These are phyloP conservation scores for Crithidia brevicula DNA, from an alignment of 208 protist genomes.

Conservation along the genomic window DNA sequence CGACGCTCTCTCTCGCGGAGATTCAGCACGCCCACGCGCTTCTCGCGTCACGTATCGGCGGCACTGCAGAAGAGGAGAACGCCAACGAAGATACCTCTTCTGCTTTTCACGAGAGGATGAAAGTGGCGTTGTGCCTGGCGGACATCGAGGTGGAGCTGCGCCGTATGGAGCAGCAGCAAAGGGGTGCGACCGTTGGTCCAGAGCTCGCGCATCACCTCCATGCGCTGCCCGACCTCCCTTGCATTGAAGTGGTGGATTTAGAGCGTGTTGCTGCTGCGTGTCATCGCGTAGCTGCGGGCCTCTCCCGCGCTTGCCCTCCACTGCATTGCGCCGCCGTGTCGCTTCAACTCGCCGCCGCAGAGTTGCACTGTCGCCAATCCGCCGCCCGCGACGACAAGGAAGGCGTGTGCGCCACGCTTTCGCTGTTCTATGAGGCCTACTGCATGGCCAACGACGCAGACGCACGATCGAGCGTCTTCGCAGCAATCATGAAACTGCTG, in stretches of 20 bases:
- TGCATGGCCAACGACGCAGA: slow-evolving; percentile 1
- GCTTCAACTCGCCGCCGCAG: slow-evolving; percentile 6
- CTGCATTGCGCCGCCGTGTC: slow-evolving; percentile 8
- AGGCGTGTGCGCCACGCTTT: not conserved
- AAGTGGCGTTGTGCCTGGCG: slow-evolving; percentile 9
- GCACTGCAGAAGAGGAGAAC: not conserved
- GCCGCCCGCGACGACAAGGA: not conserved
- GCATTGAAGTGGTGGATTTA: slow-evolving; percentile 11
- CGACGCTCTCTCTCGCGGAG: slow-evolving; percentile 16
- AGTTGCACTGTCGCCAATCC: not conserved
- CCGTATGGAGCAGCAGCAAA: not conserved
- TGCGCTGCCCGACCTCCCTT: not conserved
- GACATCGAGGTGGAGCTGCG: slow-evolving; percentile 24
- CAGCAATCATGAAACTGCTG: not conserved
- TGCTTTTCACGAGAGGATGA: not conserved
- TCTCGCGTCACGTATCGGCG: not conserved
- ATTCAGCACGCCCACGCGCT: slow-evolving; percentile 1
- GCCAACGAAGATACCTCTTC: not conserved
- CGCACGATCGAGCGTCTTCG: not conserved
- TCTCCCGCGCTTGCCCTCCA: not conserved
- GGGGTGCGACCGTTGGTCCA: slow-evolving; percentile 1
- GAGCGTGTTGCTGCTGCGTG: slow-evolving; percentile 23
- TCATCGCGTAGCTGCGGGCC: not conserved
- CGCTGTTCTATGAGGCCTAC: slow-evolving; percentile 9
- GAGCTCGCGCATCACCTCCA: not conserved